Evolutionary conservation across 805 yeast species (phyloP).

Genomic region (Tetrapisispora phaffii): DNA sequence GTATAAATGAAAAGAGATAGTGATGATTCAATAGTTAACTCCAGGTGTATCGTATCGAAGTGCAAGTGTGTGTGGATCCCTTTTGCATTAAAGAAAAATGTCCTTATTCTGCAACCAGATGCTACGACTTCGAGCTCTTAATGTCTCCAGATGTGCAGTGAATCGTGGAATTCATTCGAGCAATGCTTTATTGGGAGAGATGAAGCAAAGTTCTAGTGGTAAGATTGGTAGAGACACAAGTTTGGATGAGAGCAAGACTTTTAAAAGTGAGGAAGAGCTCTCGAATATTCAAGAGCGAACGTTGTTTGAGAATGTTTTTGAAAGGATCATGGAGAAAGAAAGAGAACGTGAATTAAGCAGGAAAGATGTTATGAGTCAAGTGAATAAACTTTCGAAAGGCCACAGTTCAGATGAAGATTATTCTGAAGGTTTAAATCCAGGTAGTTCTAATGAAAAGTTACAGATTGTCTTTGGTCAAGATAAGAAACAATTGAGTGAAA

Average conservation of each 20-base stretch:
- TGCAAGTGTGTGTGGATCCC: neutral
- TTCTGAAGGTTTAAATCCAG: neutral
- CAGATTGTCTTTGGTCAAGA: constrained; percentile 18
- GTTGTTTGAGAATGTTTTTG: constrained; percentile 21
- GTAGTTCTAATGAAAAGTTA: constrained; percentile 5
- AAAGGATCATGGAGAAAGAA: constrained; percentile 18
- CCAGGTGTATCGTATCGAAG: neutral
- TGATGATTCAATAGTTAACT: too few species aligned
- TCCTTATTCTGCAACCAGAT: neutral
- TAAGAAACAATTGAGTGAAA: constrained; percentile 7
- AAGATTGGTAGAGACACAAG: neutral
- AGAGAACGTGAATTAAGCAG: constrained; percentile 8
- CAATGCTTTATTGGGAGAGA: neutral
- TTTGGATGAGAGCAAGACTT: neutral
- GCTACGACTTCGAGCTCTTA: neutral
- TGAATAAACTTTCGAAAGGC: too few species aligned
- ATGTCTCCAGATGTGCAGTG: neutral
- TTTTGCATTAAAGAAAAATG: neutral
- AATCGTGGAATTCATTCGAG: neutral
- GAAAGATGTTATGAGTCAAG: neutral
- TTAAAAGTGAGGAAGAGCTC: constrained; percentile 5
- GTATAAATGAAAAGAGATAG: too few species aligned
- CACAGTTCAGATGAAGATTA: too few species aligned
- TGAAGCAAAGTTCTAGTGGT: neutral
- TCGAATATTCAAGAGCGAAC: constrained; percentile 20